phyloP scores from a whole-genome alignment of 176 grass and related monocot genomes.

The Triticum timopheevii region DNA sequence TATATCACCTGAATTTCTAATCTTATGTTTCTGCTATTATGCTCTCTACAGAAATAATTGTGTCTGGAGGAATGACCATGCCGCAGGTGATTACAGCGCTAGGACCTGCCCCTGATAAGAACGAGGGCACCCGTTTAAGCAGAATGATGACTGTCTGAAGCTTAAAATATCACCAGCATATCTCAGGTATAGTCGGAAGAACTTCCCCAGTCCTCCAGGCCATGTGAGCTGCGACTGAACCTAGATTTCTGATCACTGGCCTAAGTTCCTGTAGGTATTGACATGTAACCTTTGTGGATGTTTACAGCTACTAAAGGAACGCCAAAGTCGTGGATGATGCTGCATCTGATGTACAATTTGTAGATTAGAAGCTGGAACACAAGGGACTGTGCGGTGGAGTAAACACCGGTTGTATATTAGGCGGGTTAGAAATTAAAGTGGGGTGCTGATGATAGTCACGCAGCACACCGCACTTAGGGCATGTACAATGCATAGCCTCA shows the following conservation, averaged over 20 bases:
- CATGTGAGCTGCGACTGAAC: not conserved
- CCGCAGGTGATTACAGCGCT: slow-evolving; percentile 73
- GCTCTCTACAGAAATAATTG: slow-evolving; percentile 83
- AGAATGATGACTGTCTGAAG: slow-evolving; percentile 61
- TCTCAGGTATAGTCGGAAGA: slow-evolving; percentile 23
- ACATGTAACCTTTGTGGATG: not conserved
- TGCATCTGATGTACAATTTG: not conserved
- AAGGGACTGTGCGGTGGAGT: not conserved
- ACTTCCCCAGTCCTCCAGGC: not conserved
- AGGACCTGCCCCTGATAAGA: slow-evolving; percentile 63
- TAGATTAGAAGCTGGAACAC: slow-evolving; percentile 13
- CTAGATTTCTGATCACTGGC: not conserved
- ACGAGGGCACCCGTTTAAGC: slow-evolving; percentile 61
- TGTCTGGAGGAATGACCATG: slow-evolving; percentile 99
- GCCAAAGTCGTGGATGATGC: not conserved
- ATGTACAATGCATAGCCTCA: too few relatives aligned
- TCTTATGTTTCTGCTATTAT: slow-evolving; percentile 23
- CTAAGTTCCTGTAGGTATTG: not conserved
- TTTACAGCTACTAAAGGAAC: not conserved
- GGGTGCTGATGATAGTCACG: not conserved
- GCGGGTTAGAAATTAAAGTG: not conserved
- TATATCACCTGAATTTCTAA: not conserved
- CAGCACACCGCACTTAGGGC: too few relatives aligned
- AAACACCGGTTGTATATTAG: slow-evolving; percentile 17
- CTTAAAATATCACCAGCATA: not conserved